phyloP scores from a whole-genome alignment of 306 rosid species.

The Cicer yamashitae region DNA sequence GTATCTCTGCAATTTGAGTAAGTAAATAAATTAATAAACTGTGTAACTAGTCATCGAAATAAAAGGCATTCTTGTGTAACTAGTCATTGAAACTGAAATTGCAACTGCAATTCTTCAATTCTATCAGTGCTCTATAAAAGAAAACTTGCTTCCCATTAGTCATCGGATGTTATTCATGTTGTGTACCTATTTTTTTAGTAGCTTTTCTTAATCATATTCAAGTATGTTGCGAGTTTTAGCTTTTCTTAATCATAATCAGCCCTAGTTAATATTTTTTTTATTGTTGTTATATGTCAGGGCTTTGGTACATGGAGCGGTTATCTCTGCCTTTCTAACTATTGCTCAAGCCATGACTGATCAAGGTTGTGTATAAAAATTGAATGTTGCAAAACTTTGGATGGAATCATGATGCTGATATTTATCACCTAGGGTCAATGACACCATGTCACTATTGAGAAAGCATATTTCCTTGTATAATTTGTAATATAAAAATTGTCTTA shows the following conservation, averaged over 20 bases:
- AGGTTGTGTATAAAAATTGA: conserved; percentile 78
- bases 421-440: conserved; percentile 30
- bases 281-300: conserved; percentile 63
- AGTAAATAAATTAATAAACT: no score
- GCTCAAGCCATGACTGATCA: conserved; percentile 99
- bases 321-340: conserved; percentile 84
- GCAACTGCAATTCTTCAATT: no score
- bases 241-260: not conserved
- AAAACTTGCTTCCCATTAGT: no score
- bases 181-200: not conserved
- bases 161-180: not conserved
- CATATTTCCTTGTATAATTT: conserved; percentile 60
- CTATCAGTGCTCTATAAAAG: no score
- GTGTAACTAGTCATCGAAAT: no score
- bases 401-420: conserved; percentile 43
- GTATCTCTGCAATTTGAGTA: no score
- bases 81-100: no score
- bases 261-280: conserved; percentile 20
- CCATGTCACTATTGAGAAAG: conserved; percentile 32
- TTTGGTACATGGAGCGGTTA: conserved; percentile 89
- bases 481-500: conserved; percentile 47
- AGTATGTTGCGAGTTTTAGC: not conserved
- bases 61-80: no score
- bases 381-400: conserved; percentile 33
- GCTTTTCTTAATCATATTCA: conserved; percentile 22